A percentile compares a stretch with the other conserved stretches of the same genome.
Evolutionary conservation across 768 basidiomycete genomes (phyloP).

Genomic region (Psilocybe tampanensis): DNA sequence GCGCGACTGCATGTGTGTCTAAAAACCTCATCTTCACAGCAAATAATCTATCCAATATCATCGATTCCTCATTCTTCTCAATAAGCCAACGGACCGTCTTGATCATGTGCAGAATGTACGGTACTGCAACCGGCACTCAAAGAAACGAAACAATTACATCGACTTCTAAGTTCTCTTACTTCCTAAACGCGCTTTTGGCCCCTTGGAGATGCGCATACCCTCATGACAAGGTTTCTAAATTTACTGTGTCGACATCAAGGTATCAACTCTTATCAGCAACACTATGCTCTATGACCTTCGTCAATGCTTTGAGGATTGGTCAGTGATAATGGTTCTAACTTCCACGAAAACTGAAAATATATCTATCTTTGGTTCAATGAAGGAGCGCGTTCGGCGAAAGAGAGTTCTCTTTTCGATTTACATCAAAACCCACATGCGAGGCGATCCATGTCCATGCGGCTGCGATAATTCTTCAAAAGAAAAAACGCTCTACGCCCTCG

Average conservation of each 20-base stretch:
- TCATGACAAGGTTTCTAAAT: slow-evolving; percentile 11
- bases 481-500: no score
- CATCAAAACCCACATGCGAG: not conserved
- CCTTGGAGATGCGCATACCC: slow-evolving; percentile 1
- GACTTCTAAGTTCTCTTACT: not conserved
- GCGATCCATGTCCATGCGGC: not conserved
- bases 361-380: not conserved
- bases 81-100: slow-evolving; percentile 4
- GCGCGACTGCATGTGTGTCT: no score
- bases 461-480: not conserved
- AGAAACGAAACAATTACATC: not conserved
- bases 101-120: slow-evolving; percentile 3
- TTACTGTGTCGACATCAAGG: not conserved
- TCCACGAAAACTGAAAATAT: not conserved
- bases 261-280: not conserved
- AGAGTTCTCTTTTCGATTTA: no score
- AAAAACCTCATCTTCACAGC: no score
- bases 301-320: not conserved
- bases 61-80: not conserved
- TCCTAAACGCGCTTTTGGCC: not conserved
- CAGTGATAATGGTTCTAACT: slow-evolving; percentile 6
- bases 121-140: not conserved
- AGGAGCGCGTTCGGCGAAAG: not conserved
- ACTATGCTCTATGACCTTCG: not conserved
- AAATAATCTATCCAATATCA: not conserved